Evolutionary conservation across 441 rosid species (phyloP).

Genomic region (Macaranga tanarius): DNA sequence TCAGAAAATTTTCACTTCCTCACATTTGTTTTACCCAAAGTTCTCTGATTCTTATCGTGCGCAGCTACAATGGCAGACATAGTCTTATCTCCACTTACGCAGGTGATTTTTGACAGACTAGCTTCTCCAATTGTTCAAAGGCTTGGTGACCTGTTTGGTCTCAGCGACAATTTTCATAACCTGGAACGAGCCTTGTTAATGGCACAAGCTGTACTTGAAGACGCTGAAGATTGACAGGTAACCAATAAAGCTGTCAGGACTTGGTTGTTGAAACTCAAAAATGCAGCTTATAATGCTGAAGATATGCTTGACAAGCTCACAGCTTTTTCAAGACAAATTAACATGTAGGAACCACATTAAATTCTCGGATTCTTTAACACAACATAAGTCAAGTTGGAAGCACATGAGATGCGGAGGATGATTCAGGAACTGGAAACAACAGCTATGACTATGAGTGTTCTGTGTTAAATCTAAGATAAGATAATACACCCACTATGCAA

Average conservation of each 20-base stretch:
- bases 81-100: slow-evolving; percentile 18
- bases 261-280: slow-evolving; percentile 31
- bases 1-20: not conserved
- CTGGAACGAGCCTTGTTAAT: slow-evolving; percentile 11
- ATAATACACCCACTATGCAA: too few relatives aligned
- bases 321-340: not conserved
- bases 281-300: slow-evolving; percentile 18
- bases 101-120: slow-evolving; percentile 23
- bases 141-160: not conserved
- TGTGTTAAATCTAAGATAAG: too few relatives aligned
- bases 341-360: not conserved
- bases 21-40: not conserved
- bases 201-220: slow-evolving; percentile 26
- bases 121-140: slow-evolving; percentile 19
- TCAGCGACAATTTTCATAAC: slow-evolving; percentile 18
- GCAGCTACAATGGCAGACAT: slow-evolving; percentile 21
- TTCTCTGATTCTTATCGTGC: not conserved
- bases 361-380: not conserved
- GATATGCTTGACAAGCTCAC: slow-evolving; percentile 24
- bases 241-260: slow-evolving; percentile 7
- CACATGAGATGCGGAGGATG: not conserved
- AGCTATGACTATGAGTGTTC: too few relatives aligned
- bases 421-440: too few relatives aligned
- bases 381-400: not conserved
- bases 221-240: slow-evolving; percentile 28